Percentiles rank a stretch among this genome's conserved stretches.
Conservation (phyloP, 1,284 basidiomycete species). For the Apiotrichum akiyoshidainum region DNA sequence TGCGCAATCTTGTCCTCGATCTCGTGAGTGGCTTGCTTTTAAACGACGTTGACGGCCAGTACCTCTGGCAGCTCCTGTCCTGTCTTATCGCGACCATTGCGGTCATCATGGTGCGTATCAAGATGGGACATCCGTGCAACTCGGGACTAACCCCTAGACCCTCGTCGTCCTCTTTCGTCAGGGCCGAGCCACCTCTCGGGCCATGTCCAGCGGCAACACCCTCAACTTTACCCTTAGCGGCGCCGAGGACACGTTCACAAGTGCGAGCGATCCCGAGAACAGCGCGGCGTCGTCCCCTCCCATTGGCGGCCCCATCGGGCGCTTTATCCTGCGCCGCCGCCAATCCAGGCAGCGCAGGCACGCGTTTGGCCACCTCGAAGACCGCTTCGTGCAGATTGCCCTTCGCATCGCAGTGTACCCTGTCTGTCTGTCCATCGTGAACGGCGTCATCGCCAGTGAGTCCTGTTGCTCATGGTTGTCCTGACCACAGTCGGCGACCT, state of each 20-base stretch:
- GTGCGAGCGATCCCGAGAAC: not conserved
- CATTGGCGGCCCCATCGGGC: constrained; percentile 1
- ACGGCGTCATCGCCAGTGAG: constrained; percentile 26
- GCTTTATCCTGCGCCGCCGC: constrained; percentile 9
- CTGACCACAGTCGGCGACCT: constrained; percentile 18
- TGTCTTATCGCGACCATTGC: constrained; percentile 28
- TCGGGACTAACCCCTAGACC: constrained; percentile 9
- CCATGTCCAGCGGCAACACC: constrained; percentile 21
- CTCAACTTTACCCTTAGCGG: constrained; percentile 11
- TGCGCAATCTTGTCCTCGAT: constrained; percentile 24
- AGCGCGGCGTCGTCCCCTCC: not conserved
- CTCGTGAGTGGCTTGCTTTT: no score
- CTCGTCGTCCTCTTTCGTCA: constrained; percentile 32
- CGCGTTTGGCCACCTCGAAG: constrained; percentile 17
- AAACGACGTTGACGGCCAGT: no score
- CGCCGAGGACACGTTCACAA: constrained; percentile 1
- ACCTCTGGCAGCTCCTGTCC: constrained; percentile 38
- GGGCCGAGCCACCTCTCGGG: constrained; percentile 28
- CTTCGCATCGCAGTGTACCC: constrained; percentile 30
- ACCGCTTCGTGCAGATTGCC: constrained; percentile 24
- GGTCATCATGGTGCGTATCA: constrained; percentile 12
- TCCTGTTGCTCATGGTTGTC: not conserved
- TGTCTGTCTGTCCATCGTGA: constrained; percentile 26
- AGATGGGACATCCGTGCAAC: not conserved
- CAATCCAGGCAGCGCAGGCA: constrained; percentile 4